phyloP scores from a whole-genome alignment of 1,284 basidiomycete genomes.

The Cutaneotrichosporon cyanovorans region DNA sequence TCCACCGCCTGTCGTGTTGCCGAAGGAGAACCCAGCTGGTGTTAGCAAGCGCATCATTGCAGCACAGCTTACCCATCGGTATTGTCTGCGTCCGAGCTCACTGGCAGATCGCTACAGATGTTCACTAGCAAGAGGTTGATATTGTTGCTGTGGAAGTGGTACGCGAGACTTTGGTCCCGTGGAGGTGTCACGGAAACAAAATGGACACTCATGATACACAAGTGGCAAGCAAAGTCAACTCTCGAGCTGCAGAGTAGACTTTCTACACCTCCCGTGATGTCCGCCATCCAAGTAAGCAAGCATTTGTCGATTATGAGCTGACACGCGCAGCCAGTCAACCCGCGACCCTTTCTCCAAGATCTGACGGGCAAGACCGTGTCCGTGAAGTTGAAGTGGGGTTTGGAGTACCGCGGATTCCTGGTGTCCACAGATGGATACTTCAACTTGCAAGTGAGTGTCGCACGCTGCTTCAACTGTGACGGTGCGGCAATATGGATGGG shows the following conservation, averaged over 20 bases:
- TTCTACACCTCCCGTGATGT: too few species aligned
- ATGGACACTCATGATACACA: too few species aligned
- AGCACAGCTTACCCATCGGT: slow-evolving; percentile 6
- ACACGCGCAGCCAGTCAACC: slow-evolving; percentile 68
- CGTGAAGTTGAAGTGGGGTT: slow-evolving; percentile 95
- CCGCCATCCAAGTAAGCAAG: too few species aligned
- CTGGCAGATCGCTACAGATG: too few species aligned
- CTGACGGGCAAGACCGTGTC: slow-evolving; percentile 94
- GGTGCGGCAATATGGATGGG: too few species aligned
- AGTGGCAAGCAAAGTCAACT: too few species aligned
- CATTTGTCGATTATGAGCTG: neutral
- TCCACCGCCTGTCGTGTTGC: slow-evolving; percentile 31
- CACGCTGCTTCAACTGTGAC: neutral
- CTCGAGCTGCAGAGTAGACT: too few species aligned
- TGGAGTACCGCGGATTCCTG: slow-evolving; percentile 98
- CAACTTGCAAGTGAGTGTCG: slow-evolving; percentile 80
- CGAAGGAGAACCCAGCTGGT: slow-evolving; percentile 25
- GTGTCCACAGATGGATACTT: slow-evolving; percentile 99
- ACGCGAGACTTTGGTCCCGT: too few species aligned
- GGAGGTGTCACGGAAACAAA: too few species aligned
- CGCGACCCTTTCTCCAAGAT: slow-evolving; percentile 97
- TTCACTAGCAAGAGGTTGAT: too few species aligned
- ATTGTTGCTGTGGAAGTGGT: too few species aligned
- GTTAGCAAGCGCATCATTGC: slow-evolving; percentile 1
- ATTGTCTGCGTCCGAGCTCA: neutral